Conservation (phyloP, 2,329 filamentous ascomycete genomes). For the Aspergillus tamarii region DNA sequence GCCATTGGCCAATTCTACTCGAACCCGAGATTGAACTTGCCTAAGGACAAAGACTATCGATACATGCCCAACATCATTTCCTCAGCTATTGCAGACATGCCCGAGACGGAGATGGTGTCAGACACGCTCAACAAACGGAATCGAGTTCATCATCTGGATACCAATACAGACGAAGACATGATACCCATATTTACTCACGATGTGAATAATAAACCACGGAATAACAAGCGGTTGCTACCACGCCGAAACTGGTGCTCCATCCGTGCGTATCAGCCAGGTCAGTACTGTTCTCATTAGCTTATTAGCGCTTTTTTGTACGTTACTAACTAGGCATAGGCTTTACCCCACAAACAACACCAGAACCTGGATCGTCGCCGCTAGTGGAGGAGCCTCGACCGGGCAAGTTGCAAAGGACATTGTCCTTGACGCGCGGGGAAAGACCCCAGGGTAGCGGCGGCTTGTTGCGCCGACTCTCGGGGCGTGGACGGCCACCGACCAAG, state of each 20-base stretch:
- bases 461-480: constrained; percentile 52
- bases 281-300: constrained; percentile 22
- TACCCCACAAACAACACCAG: constrained; percentile 71
- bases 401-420: constrained; percentile 61
- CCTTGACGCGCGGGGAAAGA: constrained; percentile 60
- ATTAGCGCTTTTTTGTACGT: constrained; percentile 22
- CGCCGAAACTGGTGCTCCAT: constrained; percentile 97
- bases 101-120: constrained; percentile 82
- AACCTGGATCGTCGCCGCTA: constrained; percentile 46
- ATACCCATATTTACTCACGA: constrained; percentile 90
- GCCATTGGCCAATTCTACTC: constrained; percentile 95
- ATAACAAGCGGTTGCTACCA: constrained; percentile 86
- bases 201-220: constrained; percentile 84
- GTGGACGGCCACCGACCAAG: constrained; percentile 46
- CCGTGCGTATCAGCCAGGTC: constrained; percentile 76
- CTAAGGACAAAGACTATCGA: constrained; percentile 88
- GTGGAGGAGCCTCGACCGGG: constrained; percentile 36
- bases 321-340: constrained; percentile 62
- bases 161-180: constrained; percentile 89
- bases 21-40: constrained; percentile 76
- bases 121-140: constrained; percentile 94
- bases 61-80: constrained; percentile 98
- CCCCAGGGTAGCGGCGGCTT: constrained; percentile 42
- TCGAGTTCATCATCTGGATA: constrained; percentile 68
- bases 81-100: constrained; percentile 90